Conservation (phyloP, 2,329 filamentous ascomycete genomes). For the Aquanectria penicillioides region DNA sequence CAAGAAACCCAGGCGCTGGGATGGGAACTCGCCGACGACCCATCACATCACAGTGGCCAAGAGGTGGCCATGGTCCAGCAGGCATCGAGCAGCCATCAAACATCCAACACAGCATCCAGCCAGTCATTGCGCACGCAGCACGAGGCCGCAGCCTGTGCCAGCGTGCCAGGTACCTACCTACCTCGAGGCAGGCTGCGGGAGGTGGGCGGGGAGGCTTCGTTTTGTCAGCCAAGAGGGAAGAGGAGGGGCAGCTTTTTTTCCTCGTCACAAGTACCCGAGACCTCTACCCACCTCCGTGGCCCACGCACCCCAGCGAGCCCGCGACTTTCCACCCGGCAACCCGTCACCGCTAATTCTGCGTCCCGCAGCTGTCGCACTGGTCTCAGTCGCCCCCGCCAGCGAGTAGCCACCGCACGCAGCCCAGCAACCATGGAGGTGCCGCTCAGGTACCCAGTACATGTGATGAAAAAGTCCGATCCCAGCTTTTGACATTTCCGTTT, state of each 20-base stretch:
- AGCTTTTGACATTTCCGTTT: conserved; percentile 12
- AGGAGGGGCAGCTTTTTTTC: conserved; percentile 11
- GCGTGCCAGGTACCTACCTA: too few species aligned
- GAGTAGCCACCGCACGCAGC: not conserved
- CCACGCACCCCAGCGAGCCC: conserved; percentile 4
- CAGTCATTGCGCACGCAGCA: too few species aligned
- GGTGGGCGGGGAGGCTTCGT: not conserved
- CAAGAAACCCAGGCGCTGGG: too few species aligned
- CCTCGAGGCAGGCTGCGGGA: conserved; percentile 6
- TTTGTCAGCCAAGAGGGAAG: conserved; percentile 9
- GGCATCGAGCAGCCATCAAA: too few species aligned
- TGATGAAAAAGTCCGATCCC: not conserved
- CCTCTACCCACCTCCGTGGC: not conserved
- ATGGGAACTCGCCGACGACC: too few species aligned
- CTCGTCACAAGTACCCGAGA: conserved; percentile 19
- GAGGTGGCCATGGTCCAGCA: too few species aligned
- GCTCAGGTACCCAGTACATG: conserved; percentile 20
- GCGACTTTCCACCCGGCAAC: conserved; percentile 21
- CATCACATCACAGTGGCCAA: too few species aligned
- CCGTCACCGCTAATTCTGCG: conserved; percentile 16
- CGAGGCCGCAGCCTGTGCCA: too few species aligned
- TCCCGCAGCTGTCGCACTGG: not conserved
- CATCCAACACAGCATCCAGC: too few species aligned
- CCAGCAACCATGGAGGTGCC: conserved; percentile 5
- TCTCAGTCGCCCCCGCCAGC: too few species aligned